Conservation (phyloP, 1,284 basidiomycete genomes). For the Trametes polyzona region DNA sequence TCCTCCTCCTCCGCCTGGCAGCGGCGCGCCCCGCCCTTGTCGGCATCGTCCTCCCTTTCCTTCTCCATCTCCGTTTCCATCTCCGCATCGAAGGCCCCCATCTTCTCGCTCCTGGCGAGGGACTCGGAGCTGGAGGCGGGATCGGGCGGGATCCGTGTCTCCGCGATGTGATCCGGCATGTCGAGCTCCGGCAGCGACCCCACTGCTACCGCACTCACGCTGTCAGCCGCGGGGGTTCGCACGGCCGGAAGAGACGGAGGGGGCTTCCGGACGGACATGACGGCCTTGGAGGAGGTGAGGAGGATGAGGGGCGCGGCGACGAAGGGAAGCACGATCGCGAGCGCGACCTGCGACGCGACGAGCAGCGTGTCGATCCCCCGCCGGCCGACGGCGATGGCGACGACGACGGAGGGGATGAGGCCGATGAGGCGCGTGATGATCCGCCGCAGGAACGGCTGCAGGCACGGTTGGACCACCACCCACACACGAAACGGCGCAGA, state of each 20-base stretch:
- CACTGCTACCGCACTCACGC: neutral
- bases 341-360: constrained; percentile 85
- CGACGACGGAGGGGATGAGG: constrained; percentile 86
- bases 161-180: constrained; percentile 11
- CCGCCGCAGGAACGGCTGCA: constrained; percentile 80
- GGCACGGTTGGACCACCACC: too few relatives aligned
- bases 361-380: constrained; percentile 81
- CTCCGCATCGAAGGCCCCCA: too few relatives aligned
- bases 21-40: constrained; percentile 20
- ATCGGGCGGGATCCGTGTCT: neutral
- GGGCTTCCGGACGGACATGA: constrained; percentile 75
- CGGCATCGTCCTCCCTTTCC: too few relatives aligned
- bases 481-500: too few relatives aligned
- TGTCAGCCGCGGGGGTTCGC: neutral
- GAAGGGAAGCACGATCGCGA: constrained; percentile 89
- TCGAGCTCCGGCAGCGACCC: constrained; percentile 1
- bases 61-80: too few relatives aligned
- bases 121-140: neutral
- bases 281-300: constrained; percentile 68
- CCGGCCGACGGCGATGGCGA: constrained; percentile 81
- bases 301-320: constrained; percentile 80
- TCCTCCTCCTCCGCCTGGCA: constrained; percentile 18
- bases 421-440: constrained; percentile 84
- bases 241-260: constrained; percentile 1
- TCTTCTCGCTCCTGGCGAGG: constrained; percentile 8